Evolutionary conservation across 1,284 basidiomycete species (phyloP), one percentile per base, ranked within the genome.

Genomic region (Coriolopsis trogii): DNA sequence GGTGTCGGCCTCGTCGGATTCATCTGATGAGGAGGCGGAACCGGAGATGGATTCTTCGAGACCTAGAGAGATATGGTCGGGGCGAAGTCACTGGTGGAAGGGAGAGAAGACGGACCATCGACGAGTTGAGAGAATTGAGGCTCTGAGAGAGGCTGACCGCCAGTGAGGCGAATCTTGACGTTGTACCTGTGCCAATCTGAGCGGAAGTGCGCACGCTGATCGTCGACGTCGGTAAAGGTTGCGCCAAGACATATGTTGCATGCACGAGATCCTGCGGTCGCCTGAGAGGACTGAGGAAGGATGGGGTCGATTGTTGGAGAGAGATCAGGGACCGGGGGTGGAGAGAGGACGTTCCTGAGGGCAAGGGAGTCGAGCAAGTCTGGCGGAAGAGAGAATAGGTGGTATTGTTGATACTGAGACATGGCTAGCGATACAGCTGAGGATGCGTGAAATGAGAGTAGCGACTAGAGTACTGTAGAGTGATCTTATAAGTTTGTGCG

Each of bases 111-210:
- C 72, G 20, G 25, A 68, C 94, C 85, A 63, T 93, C 92, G 4
- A 95, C 77, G 39, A 96, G 76, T 49, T 83, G 79, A 24, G 82
- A 74, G 64, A 95, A 98, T 29, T 86, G 80, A 21, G 78, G 66
- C 62, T 93, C 91, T 0, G 81, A 73, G 13, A 93, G 83, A 15
- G 84, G 69, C 25, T 74, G 77, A 30, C 80, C 78, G 15, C 85
- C 83, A 47, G 73, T 73, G 29, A 94, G 72, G 50, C 84, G 86
- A 41, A 84, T 79, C 71, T 96, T 97, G 56, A 95, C 91, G 67
- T 99, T 99, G 73, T 97, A 98, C 46, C 95, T 81, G 78, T 99
- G 96, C 96, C 96, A 98, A 70, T 98, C 95, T 24, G 92, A 93
- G 63, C 89, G 87, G 69, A 93, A 98, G 70, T 99, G 96, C 1